phyloP scores from a whole-genome alignment of 495 filamentous ascomycete genomes.

The Penicillium angulare region DNA sequence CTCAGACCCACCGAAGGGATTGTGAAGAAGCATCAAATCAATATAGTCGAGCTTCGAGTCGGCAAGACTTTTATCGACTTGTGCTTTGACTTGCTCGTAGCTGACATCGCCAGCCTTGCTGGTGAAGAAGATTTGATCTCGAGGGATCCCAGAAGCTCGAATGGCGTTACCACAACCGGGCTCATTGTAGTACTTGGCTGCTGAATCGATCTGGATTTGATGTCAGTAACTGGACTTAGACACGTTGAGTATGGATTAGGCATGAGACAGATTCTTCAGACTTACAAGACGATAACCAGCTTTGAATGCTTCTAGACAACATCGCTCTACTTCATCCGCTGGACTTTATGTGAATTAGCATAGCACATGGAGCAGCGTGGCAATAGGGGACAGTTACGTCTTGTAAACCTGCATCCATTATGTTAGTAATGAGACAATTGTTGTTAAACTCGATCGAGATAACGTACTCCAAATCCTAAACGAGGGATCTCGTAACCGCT shows the following conservation, averaged over 20 bases:
- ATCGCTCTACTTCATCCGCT: constrained; percentile 7
- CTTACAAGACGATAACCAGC: constrained; percentile 66
- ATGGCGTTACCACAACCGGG: constrained; percentile 58
- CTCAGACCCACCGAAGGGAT: constrained; percentile 60
- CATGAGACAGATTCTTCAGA: background rate
- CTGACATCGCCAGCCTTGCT: constrained; percentile 60
- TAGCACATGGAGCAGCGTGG: background rate
- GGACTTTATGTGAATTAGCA: constrained; percentile 6
- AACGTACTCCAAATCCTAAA: constrained; percentile 64
- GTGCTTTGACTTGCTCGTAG: constrained; percentile 55
- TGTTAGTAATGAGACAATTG: background rate
- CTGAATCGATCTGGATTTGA: constrained; percentile 52
- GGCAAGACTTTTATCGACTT: constrained; percentile 55
- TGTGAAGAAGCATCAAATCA: constrained; percentile 66
- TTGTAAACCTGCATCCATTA: constrained; percentile 59
- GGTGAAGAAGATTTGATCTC: constrained; percentile 66
- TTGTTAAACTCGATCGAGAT: background rate
- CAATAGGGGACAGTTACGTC: constrained; percentile 45
- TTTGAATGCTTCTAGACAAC: constrained; percentile 53
- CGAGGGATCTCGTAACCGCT: constrained; percentile 71
- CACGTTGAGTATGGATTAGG: background rate
- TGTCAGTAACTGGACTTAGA: background rate
- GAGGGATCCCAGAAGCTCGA: constrained; percentile 37
- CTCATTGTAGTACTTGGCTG: constrained; percentile 65
- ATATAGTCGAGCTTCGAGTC: constrained; percentile 58